These are phyloP conservation scores for Laburnicola sp. DNA, from an alignment of 2,329 filamentous ascomycete species.

Conservation along the genomic window DNA sequence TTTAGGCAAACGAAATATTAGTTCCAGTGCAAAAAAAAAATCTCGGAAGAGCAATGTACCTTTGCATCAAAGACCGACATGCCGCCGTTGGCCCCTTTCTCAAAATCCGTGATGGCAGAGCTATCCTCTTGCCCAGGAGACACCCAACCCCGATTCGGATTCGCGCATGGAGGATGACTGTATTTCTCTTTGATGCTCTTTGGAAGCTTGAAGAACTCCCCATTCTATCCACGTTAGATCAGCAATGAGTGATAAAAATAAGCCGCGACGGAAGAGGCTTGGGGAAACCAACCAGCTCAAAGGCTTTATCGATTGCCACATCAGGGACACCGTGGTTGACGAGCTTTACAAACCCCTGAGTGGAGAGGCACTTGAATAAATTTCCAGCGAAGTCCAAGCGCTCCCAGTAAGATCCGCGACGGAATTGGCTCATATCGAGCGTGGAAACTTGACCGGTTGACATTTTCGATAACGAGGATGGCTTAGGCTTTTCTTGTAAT, in stretches of 20 bases:
- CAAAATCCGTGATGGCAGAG: background rate
- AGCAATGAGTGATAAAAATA: background rate
- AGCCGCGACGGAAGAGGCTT: background rate
- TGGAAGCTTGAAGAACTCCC: constrained; percentile 15
- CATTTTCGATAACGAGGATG: too few relatives aligned
- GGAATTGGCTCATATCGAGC: constrained; percentile 8
- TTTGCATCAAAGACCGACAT: constrained; percentile 7
- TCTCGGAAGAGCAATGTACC: background rate
- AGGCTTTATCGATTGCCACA: constrained; percentile 4
- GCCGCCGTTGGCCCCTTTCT: constrained; percentile 5
- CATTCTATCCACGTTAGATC: constrained; percentile 7
- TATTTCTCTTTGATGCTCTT: constrained; percentile 3
- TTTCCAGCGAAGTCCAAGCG: constrained; percentile 2
- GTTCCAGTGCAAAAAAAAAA: background rate
- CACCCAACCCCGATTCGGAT: constrained; percentile 17
- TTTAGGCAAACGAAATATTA: background rate
- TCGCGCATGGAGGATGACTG: background rate
- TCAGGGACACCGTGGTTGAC: constrained; percentile 14
- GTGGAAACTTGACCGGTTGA: background rate
- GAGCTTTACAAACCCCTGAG: constrained; percentile 13
- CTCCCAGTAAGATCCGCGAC: background rate
- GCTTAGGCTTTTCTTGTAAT: too few relatives aligned
- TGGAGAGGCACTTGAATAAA: constrained; percentile 1
- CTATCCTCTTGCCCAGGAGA: constrained; percentile 6
- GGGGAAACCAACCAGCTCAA: background rate